Evolutionary conservation across 1,284 basidiomycete genomes (phyloP), one percentile per base, ranked within the genome.

Genomic region (Ustilago shanxiensis): DNA sequence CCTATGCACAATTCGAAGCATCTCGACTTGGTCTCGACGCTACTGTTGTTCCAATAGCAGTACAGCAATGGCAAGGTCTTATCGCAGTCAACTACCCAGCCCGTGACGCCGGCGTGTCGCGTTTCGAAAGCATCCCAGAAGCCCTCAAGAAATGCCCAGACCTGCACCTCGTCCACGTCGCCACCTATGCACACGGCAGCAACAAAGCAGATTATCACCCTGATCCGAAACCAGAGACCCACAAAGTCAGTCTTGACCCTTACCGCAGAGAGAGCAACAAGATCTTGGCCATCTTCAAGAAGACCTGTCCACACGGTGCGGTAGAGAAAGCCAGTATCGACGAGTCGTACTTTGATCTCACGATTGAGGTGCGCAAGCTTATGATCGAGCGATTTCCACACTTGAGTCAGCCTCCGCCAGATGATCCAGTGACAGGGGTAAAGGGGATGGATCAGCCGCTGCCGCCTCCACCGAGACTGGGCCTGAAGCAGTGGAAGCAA

Each of bases 51-150:
- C 95, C 96, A 0, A 89, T 98, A 14, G 94, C 95, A 10, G 95
- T 97, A 6, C 90, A 93, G 52, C 96, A 99, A 85, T 99, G 97
- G 97, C 67, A 93, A 58, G 88, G 88, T 18, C 86, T 90, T 50
- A 99, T 99, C 70, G 97, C 97, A 0, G 93, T 99, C 73, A 97
- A 95, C 87, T 99, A 99, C 85, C 92, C 95, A 3, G 96, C 97
- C 0, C 89, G 96, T 65, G 91, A 91, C 82, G 96, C 90, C 81
- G 95, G 92, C 3, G 95, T 99, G 82, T 93, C 93, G 22, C 88
- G 95, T 26, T 80, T 79, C 63, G 81, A 82, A 41, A 74, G 73
- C 31, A 82, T 78, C 54, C 65, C 69, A 20, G 63, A 74, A 71
- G 77, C 61, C 33, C 93, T 95, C 7, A 90, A 91, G 86, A 92